Evolutionary conservation across 2,329 filamentous ascomycete genomes (phyloP), one percentile per base, ranked within the genome.

Genomic region (Aureobasidium mangrovei): DNA sequence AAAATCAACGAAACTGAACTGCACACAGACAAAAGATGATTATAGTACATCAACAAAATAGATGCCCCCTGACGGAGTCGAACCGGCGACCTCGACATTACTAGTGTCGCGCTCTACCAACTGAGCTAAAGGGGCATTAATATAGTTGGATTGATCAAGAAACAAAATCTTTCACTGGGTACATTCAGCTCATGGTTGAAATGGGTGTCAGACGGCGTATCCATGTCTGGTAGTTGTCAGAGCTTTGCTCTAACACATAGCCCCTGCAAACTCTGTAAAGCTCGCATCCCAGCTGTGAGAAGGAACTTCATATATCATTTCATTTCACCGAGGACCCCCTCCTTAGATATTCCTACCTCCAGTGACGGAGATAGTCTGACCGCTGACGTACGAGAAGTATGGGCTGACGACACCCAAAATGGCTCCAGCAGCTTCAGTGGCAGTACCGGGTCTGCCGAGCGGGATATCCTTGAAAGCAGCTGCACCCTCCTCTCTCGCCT

Each of bases 331-430:
- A 18, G 18, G 18, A 18, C 18, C 18, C 18, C 6, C 12, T 40
- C 12, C 35, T 67, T 77, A 83, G 68, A 81, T 82, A 63, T 78
- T 79, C 60, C 80, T 75, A 2, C 89, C 88, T 10, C 88, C 89
- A 4, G 88, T 93, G 51, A 93, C 88, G 73, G 84, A 87, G 61
- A 95, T 86, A 0, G 88, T 91, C 78, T 95, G 88, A 0, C 90
- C 89, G 58, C 80, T 85, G 3, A 95, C 88, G 72, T 95, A 95
- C 39, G 83, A 83, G 64, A 93, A 89, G 64, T 91, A 69, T 29
- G 90, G 89, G 65, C 87, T 91, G 2, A 84, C 86, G 29, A 93
- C 83, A 5, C 85, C 88, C 66, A 95, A 65, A 49, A 95, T 81
- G 36, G 82, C 81, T 57, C 81, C 81, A 28, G 89, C 90, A 8